A percentile compares a stretch with the other conserved stretches of the same genome.
Evolutionary conservation across 352 stramenopile species (phyloP).

Genomic region (Phytophthora sojae): DNA sequence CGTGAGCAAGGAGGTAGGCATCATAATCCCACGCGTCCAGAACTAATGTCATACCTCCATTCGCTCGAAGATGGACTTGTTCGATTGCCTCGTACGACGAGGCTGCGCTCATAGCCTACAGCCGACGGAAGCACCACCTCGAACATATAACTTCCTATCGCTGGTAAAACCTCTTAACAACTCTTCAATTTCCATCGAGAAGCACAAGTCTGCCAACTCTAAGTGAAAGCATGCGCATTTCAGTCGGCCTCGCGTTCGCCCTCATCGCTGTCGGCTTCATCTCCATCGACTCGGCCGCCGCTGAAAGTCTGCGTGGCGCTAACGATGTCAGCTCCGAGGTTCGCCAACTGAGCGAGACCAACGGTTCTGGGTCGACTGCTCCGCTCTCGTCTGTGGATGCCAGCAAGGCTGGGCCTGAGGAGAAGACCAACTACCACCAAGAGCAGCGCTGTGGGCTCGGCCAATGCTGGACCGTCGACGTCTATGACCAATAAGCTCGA

Average conservation of each 20-base stretch:
- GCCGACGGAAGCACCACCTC: too few relatives aligned
- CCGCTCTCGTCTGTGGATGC: slow-evolving; percentile 6
- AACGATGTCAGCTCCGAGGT: slow-evolving; percentile 8
- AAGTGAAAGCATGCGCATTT: slow-evolving; percentile 16
- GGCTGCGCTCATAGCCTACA: neutral
- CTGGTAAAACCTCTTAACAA: neutral
- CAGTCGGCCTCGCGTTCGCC: neutral
- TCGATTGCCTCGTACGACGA: neutral
- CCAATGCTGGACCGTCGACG: slow-evolving; percentile 22
- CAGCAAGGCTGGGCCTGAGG: slow-evolving; percentile 9
- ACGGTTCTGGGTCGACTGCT: slow-evolving; percentile 9
- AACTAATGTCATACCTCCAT: neutral
- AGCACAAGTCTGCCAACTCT: neutral
- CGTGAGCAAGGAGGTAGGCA: neutral
- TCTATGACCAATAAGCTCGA: slow-evolving; percentile 5
- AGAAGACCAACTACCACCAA: slow-evolving; percentile 2
- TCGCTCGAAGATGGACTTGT: neutral
- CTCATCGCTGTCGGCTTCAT: slow-evolving; percentile 1
- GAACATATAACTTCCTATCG: neutral
- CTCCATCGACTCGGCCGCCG: neutral
- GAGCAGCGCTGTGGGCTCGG: slow-evolving; percentile 9
- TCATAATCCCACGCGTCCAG: neutral
- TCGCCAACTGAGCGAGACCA: slow-evolving; percentile 7
- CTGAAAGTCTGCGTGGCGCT: slow-evolving; percentile 5
- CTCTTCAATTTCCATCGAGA: slow-evolving; percentile 13